These are phyloP conservation scores for Amanita muscaria DNA, from an alignment of 768 basidiomycete species.

Conservation along the genomic window DNA sequence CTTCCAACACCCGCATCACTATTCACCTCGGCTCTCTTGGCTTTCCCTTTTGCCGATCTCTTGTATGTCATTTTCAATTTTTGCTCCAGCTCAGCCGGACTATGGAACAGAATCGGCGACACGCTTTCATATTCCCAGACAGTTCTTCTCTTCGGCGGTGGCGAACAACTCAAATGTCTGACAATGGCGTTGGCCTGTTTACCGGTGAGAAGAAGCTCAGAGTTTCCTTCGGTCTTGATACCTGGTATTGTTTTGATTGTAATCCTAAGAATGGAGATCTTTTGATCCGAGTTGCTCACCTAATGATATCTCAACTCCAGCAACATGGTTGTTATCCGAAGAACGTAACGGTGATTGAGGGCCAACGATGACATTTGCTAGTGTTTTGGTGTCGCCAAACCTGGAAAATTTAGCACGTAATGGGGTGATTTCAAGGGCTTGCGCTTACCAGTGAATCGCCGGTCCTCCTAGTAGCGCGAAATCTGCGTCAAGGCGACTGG, in stretches of 20 bases:
- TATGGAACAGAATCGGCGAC: conserved; percentile 37
- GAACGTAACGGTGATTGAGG: conserved; percentile 23
- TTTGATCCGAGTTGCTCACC: conserved; percentile 21
- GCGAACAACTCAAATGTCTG: background rate
- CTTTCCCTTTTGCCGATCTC: conserved; percentile 37
- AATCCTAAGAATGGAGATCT: background rate
- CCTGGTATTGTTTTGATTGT: conserved; percentile 24
- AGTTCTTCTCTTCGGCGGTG: conserved; percentile 4
- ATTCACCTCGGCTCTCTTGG: conserved; percentile 28
- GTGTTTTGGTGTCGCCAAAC: conserved; percentile 24
- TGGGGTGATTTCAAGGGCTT: conserved; percentile 13
- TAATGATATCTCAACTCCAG: conserved; percentile 32
- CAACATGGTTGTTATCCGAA: conserved; percentile 3
- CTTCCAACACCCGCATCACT: conserved; percentile 21
- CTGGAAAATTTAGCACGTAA: too few species aligned
- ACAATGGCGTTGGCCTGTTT: conserved; percentile 21
- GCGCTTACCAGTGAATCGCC: background rate
- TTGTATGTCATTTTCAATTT: conserved; percentile 28
- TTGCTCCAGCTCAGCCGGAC: conserved; percentile 21
- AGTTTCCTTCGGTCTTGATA: conserved; percentile 33
- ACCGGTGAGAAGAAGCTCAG: conserved; percentile 34
- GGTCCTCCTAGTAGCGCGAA: too few species aligned
- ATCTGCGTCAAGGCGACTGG: too few species aligned
- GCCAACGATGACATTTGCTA: conserved; percentile 21
- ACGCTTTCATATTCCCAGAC: conserved; percentile 32